Percentiles rank a stretch among this genome's conserved stretches.
Conservation (phyloP, 2,329 filamentous ascomycete genomes). For the Paraphaeosphaeria minitans region DNA sequence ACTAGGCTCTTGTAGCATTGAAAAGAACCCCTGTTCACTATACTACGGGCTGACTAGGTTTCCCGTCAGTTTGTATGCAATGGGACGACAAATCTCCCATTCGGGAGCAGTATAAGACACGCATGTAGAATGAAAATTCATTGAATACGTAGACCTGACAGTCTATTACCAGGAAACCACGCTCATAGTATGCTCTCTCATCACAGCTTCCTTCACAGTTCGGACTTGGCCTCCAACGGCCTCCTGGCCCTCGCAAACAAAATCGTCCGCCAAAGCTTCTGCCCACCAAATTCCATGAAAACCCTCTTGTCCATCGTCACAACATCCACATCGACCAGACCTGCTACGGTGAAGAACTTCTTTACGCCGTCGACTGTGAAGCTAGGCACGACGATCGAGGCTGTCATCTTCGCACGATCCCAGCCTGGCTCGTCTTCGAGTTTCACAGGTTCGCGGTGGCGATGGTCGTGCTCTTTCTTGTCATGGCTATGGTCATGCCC, state of each 20-base stretch:
- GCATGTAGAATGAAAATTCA: no score
- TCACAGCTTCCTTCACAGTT: conserved; percentile 22
- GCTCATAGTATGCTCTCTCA: not conserved
- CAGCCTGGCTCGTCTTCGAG: conserved; percentile 12
- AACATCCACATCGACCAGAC: conserved; percentile 62
- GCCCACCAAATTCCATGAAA: conserved; percentile 49
- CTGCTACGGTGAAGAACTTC: conserved; percentile 67
- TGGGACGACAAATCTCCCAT: not conserved
- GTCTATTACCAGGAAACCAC: not conserved
- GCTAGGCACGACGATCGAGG: conserved; percentile 68
- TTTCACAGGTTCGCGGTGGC: conserved; percentile 12
- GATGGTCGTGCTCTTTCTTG: conserved; percentile 17
- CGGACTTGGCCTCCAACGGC: conserved; percentile 34
- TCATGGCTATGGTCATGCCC: conserved; percentile 19
- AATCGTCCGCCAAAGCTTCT: conserved; percentile 51
- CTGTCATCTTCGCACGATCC: conserved; percentile 41
- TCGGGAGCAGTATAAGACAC: not conserved
- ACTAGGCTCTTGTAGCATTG: not conserved
- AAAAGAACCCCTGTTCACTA: not conserved
- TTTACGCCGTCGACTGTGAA: conserved; percentile 66
- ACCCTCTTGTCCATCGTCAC: conserved; percentile 59
- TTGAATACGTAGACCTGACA: not conserved
- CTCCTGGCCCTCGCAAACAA: conserved; percentile 60
- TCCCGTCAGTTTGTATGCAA: not conserved
- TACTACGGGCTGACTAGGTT: not conserved